Percentiles rank a stretch among this genome's conserved stretches.
Evolutionary conservation across 75 land plant genomes (phyloP).

Genomic region (Selaginella tamariscina): DNA sequence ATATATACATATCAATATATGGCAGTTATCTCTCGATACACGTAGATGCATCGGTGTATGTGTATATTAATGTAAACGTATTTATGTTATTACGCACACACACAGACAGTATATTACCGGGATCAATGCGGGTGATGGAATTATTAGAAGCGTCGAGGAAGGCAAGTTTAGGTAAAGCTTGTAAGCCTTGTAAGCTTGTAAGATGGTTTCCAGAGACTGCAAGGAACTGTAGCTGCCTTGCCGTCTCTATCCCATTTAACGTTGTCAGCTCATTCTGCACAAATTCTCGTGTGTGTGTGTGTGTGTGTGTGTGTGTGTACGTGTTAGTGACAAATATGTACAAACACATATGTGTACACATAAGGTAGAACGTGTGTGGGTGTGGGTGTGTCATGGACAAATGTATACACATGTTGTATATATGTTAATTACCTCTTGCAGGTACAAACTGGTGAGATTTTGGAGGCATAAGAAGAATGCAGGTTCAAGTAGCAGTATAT

Average conservation of each 20-base stretch:
- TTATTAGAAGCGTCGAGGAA: conserved; percentile 15
- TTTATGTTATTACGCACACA: not conserved
- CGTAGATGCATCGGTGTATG: not conserved
- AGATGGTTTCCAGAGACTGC: conserved; percentile 13
- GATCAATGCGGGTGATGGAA: conserved; percentile 12
- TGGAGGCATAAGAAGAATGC: conserved; percentile 10
- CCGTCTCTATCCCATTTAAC: conserved; percentile 14
- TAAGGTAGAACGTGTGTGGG: not conserved
- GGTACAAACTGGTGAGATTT: conserved; percentile 17
- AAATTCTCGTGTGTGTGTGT: too few relatives aligned
- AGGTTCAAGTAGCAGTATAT: conserved; percentile 11
- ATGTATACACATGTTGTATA: too few relatives aligned
- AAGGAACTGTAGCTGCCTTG: not conserved
- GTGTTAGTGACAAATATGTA: not conserved
- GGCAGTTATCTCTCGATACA: not conserved
- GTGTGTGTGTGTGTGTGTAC: too few relatives aligned
- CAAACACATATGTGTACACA: not conserved
- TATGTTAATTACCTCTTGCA: conserved; percentile 9
- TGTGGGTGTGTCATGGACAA: not conserved
- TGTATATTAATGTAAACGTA: not conserved
- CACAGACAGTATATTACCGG: conserved; percentile 6
- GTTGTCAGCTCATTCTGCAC: conserved; percentile 12
- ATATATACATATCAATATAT: not conserved
- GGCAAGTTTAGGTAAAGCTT: not conserved
- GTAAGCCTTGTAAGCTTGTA: conserved; percentile 3